These are phyloP conservation scores for Xanthoconium stramineum DNA, from an alignment of 768 basidiomycete species.

Conservation along the genomic window DNA sequence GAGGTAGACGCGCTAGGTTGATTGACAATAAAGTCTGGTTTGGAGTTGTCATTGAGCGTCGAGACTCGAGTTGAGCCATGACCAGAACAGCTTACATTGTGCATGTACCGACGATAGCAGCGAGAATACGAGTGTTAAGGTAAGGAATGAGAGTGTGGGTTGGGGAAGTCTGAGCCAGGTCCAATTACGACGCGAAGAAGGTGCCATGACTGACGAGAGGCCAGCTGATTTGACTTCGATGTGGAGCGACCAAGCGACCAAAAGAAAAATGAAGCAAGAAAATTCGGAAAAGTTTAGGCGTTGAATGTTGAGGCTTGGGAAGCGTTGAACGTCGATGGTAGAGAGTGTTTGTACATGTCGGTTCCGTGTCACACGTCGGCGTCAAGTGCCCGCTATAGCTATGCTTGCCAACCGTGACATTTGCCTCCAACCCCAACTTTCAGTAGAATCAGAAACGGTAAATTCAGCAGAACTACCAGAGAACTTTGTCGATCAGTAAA, in stretches of 20 bases:
- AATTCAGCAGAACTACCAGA: no score
- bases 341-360: background rate
- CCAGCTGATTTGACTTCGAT: background rate
- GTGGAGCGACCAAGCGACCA: background rate
- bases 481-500: background rate
- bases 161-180: background rate
- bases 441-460: background rate
- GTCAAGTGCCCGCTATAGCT: constrained; percentile 8
- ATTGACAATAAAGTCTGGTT: constrained; percentile 27
- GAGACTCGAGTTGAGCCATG: background rate
- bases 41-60: background rate
- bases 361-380: background rate
- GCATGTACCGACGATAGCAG: constrained; percentile 18
- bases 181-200: constrained; percentile 3
- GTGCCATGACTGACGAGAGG: constrained; percentile 7
- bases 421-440: background rate
- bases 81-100: constrained; percentile 11
- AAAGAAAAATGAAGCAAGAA: background rate
- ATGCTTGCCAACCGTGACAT: background rate
- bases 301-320: no score
- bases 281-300: background rate
- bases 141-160: background rate
- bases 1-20: constrained; percentile 20
- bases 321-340: no score
- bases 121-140: constrained; percentile 9